A percentile compares a stretch with the other conserved stretches of the same genome.
Conservation (phyloP, 1,139 yeast genomes). For the Pneumocystis murina region DNA sequence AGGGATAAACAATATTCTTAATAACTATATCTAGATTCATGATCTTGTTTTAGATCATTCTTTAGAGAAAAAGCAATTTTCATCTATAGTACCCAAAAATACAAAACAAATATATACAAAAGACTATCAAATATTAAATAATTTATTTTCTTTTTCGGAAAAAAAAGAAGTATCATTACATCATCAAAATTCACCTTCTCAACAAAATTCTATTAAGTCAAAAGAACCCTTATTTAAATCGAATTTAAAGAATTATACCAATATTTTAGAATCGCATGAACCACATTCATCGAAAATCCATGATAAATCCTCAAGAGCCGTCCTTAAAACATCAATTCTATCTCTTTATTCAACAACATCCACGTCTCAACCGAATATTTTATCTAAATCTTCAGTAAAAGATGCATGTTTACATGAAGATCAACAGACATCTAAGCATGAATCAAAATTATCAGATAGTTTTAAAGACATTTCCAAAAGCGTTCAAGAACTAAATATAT, state of each 20-base stretch:
- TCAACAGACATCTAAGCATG: background rate
- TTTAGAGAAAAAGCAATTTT: background rate
- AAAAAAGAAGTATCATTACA: background rate
- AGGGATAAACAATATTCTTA: constrained; percentile 9
- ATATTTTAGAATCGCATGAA: background rate
- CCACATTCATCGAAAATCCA: background rate
- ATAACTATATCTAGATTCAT: constrained; percentile 17
- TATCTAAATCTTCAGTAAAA: background rate
- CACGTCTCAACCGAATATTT: background rate
- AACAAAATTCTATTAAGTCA: background rate
- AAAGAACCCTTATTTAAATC: background rate
- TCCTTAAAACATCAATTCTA: constrained; percentile 69
- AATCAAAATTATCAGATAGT: background rate
- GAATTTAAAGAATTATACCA: background rate
- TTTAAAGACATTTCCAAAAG: background rate
- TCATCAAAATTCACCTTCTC: background rate
- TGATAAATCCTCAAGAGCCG: background rate
- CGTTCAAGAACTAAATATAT: background rate
- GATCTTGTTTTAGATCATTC: constrained; percentile 17
- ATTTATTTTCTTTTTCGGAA: constrained; percentile 10
- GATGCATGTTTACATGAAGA: background rate
- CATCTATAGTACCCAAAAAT: constrained; percentile 8
- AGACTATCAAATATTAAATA: constrained; percentile 6
- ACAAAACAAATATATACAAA: constrained; percentile 4
- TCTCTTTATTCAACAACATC: constrained; percentile 72